Base-by-base conservation (phyloP, 208 protist species). In the Leptomonas seymouri region DNA sequence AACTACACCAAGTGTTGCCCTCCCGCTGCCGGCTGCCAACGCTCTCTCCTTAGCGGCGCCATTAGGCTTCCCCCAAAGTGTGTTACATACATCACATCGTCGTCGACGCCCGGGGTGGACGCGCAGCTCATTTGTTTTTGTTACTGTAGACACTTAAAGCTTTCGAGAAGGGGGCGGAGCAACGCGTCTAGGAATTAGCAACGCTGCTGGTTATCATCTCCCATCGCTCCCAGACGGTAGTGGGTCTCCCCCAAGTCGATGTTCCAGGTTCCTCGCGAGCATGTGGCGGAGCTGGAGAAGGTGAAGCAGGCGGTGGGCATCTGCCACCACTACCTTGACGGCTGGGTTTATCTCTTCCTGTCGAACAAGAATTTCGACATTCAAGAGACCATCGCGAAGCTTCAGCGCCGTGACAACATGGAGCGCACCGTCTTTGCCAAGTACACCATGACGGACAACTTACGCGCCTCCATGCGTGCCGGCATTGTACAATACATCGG, bases 311-410 rank as follows among this genome's bases (percentile, higher is more conserved):
- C 69, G 0, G 49, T 94, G 0, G 78, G 74, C 30, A 79, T 94
- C 15, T 48, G 54, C 15, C 79, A 90, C 73, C 15, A 49, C 56
- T 84, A 91, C 64, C 69, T 92, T 5, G 86, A 92, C 55, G 77
- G 78, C 31, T 94, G 89, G 86, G 48, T 94, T 0, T 92, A 89
- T 54, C 63, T 82, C 16, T 94, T 92, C 51, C 70, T 91, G 9
- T 70, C 82, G n/a, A 94, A 94, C 66, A 94, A 94, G 67, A 87
- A 91, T 30, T 94, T 85, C 34, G 72, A 90, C 57, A 54, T 92
- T 6, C 45, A 71, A 23, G 89, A 94, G 58, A 92, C 89, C 0
- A 59, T 92, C n/a, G 80, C 76, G 12, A 94, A 94, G 65, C 66
- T 94, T 15, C 67, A 75, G 12, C 83, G 89, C 1, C 74, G 89